A percentile compares a stretch with the other conserved stretches of the same genome.
Evolutionary conservation across 2,329 filamentous ascomycete genomes (phyloP).

Genomic region (Aureobasidium pullulans): DNA sequence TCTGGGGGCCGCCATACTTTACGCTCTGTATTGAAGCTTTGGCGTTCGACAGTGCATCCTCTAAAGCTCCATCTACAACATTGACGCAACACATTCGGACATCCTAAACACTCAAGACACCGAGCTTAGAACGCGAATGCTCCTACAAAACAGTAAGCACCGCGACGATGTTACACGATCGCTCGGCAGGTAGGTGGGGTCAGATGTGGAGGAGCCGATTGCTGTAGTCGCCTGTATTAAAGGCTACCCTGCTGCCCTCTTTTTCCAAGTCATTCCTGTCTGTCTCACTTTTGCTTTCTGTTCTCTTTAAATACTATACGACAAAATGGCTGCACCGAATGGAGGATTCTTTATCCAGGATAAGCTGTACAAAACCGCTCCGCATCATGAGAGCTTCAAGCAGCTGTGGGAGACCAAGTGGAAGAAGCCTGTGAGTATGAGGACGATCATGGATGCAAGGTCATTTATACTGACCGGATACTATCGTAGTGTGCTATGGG

Average conservation of each 20-base stretch:
- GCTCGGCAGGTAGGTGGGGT: background rate
- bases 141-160: background rate
- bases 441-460: too few species aligned
- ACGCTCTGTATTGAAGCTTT: background rate
- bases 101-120: background rate
- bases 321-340: slow-evolving; percentile 34
- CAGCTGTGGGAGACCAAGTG: slow-evolving; percentile 67
- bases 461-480: slow-evolving; percentile 24
- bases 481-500: slow-evolving; percentile 38
- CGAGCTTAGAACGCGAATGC: background rate
- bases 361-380: slow-evolving; percentile 33
- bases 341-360: slow-evolving; percentile 42
- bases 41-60: background rate
- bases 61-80: background rate
- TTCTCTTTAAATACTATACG: background rate
- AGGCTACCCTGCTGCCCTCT: background rate
- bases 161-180: slow-evolving; percentile 1
- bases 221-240: background rate
- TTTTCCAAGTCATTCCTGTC: background rate
- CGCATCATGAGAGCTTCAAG: slow-evolving; percentile 41
- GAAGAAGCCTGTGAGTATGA: slow-evolving; percentile 53
- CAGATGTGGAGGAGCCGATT: background rate
- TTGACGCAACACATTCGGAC: slow-evolving; percentile 1
- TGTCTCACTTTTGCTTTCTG: background rate
- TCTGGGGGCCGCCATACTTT: too few species aligned